These are phyloP conservation scores for Fusarium sarcochroum DNA, from an alignment of 2,329 filamentous ascomycete genomes.

Conservation along the genomic window DNA sequence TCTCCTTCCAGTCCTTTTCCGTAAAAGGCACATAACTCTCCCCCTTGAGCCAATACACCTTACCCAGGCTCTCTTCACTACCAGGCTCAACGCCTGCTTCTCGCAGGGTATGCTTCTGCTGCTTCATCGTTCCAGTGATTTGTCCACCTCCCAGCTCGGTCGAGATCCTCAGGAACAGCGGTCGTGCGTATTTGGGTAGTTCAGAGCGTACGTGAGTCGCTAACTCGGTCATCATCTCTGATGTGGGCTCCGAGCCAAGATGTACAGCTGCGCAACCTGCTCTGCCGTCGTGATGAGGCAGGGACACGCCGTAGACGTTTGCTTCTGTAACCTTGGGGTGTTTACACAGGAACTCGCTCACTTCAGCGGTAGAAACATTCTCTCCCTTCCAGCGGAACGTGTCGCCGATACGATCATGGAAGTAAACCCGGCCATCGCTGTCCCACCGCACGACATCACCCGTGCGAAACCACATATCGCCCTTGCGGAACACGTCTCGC, in stretches of 20 bases:
- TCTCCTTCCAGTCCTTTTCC: slow-evolving; percentile 75
- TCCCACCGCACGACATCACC: slow-evolving; percentile 86
- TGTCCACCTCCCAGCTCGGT: slow-evolving; percentile 68
- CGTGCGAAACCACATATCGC: slow-evolving; percentile 86
- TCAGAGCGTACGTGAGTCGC: slow-evolving; percentile 68
- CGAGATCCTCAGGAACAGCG: slow-evolving; percentile 81
- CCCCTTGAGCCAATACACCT: slow-evolving; percentile 75
- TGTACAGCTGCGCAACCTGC: slow-evolving; percentile 84
- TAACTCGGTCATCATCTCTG: slow-evolving; percentile 68
- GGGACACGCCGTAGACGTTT: slow-evolving; percentile 86
- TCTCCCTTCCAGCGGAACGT: slow-evolving; percentile 87
- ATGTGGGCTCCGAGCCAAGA: slow-evolving; percentile 62
- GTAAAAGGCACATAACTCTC: slow-evolving; percentile 78
- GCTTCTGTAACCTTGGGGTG: slow-evolving; percentile 79
- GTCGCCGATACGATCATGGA: slow-evolving; percentile 85
- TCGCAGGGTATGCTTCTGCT: slow-evolving; percentile 83
- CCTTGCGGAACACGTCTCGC: slow-evolving; percentile 78
- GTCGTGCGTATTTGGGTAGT: slow-evolving; percentile 81
- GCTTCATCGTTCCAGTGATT: slow-evolving; percentile 88
- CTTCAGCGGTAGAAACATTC: slow-evolving; percentile 86
- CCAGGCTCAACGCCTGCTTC: slow-evolving; percentile 79
- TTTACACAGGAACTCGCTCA: slow-evolving; percentile 78
- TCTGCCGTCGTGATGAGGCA: slow-evolving; percentile 86
- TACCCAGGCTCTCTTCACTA: slow-evolving; percentile 61
- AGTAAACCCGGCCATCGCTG: slow-evolving; percentile 79